These are phyloP conservation scores for Geosmithia putterillii DNA, from an alignment of 2,329 filamentous ascomycete genomes.

Conservation along the genomic window DNA sequence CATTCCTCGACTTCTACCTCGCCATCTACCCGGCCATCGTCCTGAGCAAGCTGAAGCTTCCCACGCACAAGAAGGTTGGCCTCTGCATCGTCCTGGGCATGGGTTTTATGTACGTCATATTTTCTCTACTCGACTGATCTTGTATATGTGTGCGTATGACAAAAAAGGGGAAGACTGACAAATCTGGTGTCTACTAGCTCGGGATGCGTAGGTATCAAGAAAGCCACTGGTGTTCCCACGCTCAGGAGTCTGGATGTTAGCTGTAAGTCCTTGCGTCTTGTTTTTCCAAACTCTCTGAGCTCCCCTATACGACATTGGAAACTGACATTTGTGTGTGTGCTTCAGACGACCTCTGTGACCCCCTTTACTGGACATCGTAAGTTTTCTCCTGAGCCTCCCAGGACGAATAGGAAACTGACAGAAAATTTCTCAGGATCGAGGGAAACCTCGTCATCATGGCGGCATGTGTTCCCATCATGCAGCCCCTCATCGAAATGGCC, in stretches of 20 bases:
- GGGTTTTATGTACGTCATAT: constrained; percentile 13
- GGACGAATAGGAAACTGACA: neutral
- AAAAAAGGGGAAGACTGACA: neutral
- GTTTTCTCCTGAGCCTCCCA: neutral
- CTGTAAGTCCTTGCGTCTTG: too few relatives aligned
- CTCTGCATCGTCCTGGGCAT: constrained; percentile 12
- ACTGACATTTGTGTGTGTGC: too few relatives aligned
- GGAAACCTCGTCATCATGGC: constrained; percentile 20
- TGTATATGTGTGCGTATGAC: too few relatives aligned
- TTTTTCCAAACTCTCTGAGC: too few relatives aligned
- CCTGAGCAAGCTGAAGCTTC: constrained; percentile 9
- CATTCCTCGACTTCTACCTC: constrained; percentile 12
- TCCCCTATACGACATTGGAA: too few relatives aligned
- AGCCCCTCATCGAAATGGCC: constrained; percentile 12
- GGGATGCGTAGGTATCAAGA: too few relatives aligned
- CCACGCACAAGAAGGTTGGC: constrained; percentile 11
- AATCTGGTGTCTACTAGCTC: too few relatives aligned
- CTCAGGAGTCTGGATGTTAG: too few relatives aligned
- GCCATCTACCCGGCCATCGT: constrained; percentile 11
- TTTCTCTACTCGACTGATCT: neutral
- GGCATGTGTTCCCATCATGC: constrained; percentile 19
- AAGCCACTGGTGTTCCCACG: too few relatives aligned
- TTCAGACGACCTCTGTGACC: neutral
- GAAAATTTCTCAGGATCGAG: constrained; percentile 13
- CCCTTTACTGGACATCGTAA: constrained; percentile 7